Percentiles rank a stretch among this genome's conserved stretches.
phyloP scores from a whole-genome alignment of 2,329 filamentous ascomycete genomes.

The Plenodomus lindquistii region DNA sequence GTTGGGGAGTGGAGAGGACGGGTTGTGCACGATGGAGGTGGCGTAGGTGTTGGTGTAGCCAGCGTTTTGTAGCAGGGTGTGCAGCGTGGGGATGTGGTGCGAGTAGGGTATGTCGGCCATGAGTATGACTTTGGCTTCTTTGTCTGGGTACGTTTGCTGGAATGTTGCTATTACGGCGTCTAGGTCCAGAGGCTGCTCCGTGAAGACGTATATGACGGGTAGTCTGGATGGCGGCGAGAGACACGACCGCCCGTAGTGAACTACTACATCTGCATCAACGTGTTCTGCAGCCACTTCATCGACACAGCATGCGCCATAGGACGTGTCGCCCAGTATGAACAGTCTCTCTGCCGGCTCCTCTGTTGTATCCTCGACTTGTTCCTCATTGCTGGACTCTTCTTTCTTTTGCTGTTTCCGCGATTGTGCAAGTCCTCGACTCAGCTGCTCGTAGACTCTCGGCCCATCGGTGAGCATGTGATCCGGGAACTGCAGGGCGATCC shows the following conservation, averaged over 20 bases:
- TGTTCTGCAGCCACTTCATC: slow-evolving; percentile 97
- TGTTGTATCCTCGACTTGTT: slow-evolving; percentile 6
- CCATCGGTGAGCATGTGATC: slow-evolving; percentile 90
- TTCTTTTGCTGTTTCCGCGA: slow-evolving; percentile 20
- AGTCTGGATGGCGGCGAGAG: slow-evolving; percentile 85
- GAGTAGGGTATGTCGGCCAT: slow-evolving; percentile 91
- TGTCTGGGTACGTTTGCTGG: slow-evolving; percentile 68
- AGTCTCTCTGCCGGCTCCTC: slow-evolving; percentile 53
- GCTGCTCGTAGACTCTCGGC: slow-evolving; percentile 72
- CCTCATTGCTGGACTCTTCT: slow-evolving; percentile 18
- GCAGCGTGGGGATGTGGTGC: slow-evolving; percentile 68
- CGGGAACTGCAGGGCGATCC: slow-evolving; percentile 92
- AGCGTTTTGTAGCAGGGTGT: slow-evolving; percentile 55
- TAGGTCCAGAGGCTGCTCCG: slow-evolving; percentile 69
- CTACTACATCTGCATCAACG: slow-evolving; percentile 83
- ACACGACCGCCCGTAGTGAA: slow-evolving; percentile 93
- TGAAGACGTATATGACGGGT: slow-evolving; percentile 91
- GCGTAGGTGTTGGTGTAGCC: slow-evolving; percentile 74
- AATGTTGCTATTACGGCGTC: slow-evolving; percentile 65
- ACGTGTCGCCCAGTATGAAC: slow-evolving; percentile 91
- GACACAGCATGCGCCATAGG: slow-evolving; percentile 95
- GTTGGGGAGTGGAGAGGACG: slow-evolving; percentile 81
- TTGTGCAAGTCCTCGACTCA: slow-evolving; percentile 58
- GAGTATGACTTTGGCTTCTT: slow-evolving; percentile 68
- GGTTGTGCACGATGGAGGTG: slow-evolving; percentile 76